These are phyloP conservation scores for Mycosphaerella sp. DNA, from an alignment of 2,329 filamentous ascomycete species.

Conservation along the genomic window DNA sequence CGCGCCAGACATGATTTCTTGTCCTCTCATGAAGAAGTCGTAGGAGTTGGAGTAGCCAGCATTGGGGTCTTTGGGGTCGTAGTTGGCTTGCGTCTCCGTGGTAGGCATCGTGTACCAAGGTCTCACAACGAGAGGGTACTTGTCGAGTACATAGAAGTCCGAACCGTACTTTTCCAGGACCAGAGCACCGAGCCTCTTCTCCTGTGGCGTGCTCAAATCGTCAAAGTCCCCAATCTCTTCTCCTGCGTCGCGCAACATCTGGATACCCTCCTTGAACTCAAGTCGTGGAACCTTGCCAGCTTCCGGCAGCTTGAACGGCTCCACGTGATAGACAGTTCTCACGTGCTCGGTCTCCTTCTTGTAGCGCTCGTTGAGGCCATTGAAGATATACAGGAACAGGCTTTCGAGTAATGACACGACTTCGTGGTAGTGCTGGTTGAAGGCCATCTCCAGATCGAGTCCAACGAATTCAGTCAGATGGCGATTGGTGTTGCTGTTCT, in stretches of 20 bases:
- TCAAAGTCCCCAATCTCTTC: constrained; percentile 71
- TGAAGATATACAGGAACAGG: constrained; percentile 73
- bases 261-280: constrained; percentile 71
- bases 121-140: constrained; percentile 82
- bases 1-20: constrained; percentile 62
- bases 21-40: constrained; percentile 66
- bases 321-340: constrained; percentile 67
- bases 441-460: constrained; percentile 86
- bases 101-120: constrained; percentile 91
- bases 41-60: constrained; percentile 58
- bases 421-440: constrained; percentile 70
- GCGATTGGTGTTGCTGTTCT: constrained; percentile 75
- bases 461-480: constrained; percentile 87
- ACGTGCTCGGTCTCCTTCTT: constrained; percentile 66
- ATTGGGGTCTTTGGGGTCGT: constrained; percentile 40
- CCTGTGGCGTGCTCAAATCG: constrained; percentile 72
- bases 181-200: constrained; percentile 81
- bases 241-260: constrained; percentile 69
- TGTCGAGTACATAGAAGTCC: constrained; percentile 95
- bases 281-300: constrained; percentile 68
- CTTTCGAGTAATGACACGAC: constrained; percentile 66
- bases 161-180: constrained; percentile 84
- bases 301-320: constrained; percentile 69
- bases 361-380: constrained; percentile 61
- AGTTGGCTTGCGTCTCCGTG: constrained; percentile 50